phyloP scores from a whole-genome alignment of 371 early-diverging fungal genomes.

The Fennellomyces sp. region DNA sequence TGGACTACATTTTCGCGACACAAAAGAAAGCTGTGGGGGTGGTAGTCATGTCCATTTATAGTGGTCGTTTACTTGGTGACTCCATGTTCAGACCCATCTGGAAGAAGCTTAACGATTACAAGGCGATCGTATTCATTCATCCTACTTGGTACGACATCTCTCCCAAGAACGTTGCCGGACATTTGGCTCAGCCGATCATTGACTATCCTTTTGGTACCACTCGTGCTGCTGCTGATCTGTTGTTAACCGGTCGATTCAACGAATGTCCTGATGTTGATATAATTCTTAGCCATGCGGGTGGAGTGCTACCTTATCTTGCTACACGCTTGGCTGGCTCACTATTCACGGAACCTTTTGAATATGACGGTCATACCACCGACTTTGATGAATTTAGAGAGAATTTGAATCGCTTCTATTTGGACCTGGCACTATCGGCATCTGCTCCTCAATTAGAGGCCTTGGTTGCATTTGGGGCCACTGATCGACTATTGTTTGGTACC shows the following conservation, averaged over 20 bases:
- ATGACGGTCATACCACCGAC: too few relatives aligned
- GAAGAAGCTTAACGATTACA: conserved; percentile 11
- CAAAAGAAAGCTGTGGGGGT: conserved; percentile 10
- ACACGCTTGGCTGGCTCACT: background rate
- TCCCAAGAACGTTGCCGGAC: background rate
- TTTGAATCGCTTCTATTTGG: too few relatives aligned
- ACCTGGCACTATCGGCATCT: too few relatives aligned
- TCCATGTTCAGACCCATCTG: conserved; percentile 11
- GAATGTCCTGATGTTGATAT: conserved; percentile 9
- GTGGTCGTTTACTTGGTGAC: conserved; percentile 1
- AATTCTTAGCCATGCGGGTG: conserved; percentile 7
- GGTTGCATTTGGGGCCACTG: background rate
- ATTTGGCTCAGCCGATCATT: conserved; percentile 3
- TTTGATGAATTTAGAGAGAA: too few relatives aligned
- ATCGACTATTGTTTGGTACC: conserved; percentile 1
- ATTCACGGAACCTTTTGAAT: background rate
- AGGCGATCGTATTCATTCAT: conserved; percentile 15
- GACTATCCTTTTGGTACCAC: conserved; percentile 16
- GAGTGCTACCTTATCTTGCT: too few relatives aligned
- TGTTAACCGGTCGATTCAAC: conserved; percentile 4
- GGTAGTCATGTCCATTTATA: conserved; percentile 3
- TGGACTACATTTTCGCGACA: conserved; percentile 6
- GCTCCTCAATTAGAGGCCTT: conserved; percentile 1
- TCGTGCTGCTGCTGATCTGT: conserved; percentile 13
- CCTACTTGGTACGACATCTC: background rate